phyloP scores from a whole-genome alignment of 179 eudicot species.

The Beta lomatogona region DNA sequence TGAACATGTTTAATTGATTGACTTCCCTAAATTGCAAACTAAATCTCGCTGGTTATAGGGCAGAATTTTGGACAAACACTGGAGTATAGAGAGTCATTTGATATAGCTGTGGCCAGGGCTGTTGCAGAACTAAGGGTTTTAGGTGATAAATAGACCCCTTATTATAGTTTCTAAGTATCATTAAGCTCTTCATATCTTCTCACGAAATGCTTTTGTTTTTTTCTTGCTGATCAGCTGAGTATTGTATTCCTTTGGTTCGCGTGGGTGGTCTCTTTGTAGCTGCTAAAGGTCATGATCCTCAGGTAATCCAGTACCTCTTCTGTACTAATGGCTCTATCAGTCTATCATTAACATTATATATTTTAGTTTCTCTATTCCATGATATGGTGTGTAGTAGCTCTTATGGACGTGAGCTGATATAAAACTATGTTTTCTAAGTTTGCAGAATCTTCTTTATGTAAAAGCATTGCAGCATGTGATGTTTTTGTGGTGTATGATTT shows the following conservation, averaged over 20 bases:
- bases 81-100: conserved; percentile 74
- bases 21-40: conserved; percentile 15
- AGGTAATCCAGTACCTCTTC: conserved; percentile 37
- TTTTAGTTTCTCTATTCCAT: background rate
- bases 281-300: conserved; percentile 95
- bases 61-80: conserved; percentile 72
- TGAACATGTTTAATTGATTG: background rate
- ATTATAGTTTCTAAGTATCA: background rate
- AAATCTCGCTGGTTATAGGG: conserved; percentile 44
- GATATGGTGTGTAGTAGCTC: background rate
- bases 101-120: conserved; percentile 93
- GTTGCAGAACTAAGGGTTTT: conserved; percentile 91
- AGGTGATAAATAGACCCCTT: conserved; percentile 43
- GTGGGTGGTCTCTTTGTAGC: conserved; percentile 95
- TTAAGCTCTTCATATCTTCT: conserved; percentile 18
- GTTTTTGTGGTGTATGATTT: background rate
- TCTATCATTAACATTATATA: background rate
- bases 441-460: background rate
- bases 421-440: background rate
- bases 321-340: background rate
- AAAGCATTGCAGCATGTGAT: background rate
- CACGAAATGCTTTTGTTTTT: conserved; percentile 6
- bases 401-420: background rate
- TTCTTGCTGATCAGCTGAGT: conserved; percentile 63
- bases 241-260: conserved; percentile 94